A percentile compares a stretch with the other conserved stretches of the same genome.
Evolutionary conservation across 2,329 filamentous ascomycete species (phyloP).

Genomic region (Fusarium poae): DNA sequence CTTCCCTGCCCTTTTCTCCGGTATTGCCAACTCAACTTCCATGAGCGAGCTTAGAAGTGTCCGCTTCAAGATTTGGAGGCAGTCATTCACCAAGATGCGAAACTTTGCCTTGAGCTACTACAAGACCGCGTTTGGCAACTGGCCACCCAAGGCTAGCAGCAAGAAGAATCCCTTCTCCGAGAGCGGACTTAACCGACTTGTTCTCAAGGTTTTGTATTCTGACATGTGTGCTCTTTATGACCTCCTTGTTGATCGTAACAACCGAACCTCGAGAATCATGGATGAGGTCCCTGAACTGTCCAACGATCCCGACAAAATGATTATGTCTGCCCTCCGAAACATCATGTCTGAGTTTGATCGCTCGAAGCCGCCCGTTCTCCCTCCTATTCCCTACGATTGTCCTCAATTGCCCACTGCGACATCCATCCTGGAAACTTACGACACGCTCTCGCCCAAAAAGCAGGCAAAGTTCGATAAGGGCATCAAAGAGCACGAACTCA

Average conservation of each 20-base stretch:
- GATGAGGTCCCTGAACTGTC: conserved; percentile 72
- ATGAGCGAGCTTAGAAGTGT: conserved; percentile 80
- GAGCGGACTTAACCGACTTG: conserved; percentile 85
- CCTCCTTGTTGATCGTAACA: conserved; percentile 82
- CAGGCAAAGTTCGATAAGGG: conserved; percentile 79
- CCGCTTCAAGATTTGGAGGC: conserved; percentile 86
- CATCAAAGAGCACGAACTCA: conserved; percentile 83
- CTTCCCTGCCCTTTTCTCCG: conserved; percentile 89
- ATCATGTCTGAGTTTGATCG: conserved; percentile 90
- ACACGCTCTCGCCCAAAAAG: conserved; percentile 76
- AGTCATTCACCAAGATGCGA: conserved; percentile 79
- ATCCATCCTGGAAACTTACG: conserved; percentile 73
- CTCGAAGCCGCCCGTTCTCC: conserved; percentile 88
- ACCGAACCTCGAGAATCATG: conserved; percentile 81
- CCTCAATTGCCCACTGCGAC: conserved; percentile 81
- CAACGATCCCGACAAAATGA: conserved; percentile 69
- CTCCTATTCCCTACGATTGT: conserved; percentile 90
- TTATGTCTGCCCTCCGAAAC: conserved; percentile 78
- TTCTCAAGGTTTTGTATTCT: conserved; percentile 84
- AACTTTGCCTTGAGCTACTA: conserved; percentile 78
- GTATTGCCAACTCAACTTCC: conserved; percentile 86
- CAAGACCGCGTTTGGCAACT: conserved; percentile 71
- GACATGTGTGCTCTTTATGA: conserved; percentile 92
- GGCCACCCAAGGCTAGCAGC: conserved; percentile 91
- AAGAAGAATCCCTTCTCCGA: conserved; percentile 93